Conservation (phyloP, 1,284 basidiomycete genomes). For the Malassezia dermatis region DNA sequence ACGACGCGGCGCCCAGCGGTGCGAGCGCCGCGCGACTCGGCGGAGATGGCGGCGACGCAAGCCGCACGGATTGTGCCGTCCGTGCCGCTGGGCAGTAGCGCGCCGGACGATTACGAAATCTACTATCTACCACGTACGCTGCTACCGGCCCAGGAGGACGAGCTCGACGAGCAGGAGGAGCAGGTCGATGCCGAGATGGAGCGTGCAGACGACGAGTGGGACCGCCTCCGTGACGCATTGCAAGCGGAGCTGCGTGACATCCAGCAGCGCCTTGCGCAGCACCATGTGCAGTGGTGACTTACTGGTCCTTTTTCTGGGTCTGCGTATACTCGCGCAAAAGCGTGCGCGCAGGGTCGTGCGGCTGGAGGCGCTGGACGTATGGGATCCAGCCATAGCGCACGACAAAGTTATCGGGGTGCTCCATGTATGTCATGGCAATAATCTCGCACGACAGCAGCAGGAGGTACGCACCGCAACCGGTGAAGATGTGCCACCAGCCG, state of each 20-base stretch:
- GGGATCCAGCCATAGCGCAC: slow-evolving; percentile 16
- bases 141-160: slow-evolving; percentile 16
- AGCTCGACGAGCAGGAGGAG: slow-evolving; percentile 20
- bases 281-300: slow-evolving; percentile 8
- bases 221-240: slow-evolving; percentile 2
- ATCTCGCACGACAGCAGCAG: slow-evolving; percentile 45
- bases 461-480: slow-evolving; percentile 51
- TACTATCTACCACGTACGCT: slow-evolving; percentile 20
- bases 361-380: slow-evolving; percentile 19
- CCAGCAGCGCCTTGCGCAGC: slow-evolving; percentile 3
- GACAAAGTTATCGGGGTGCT: slow-evolving; percentile 24
- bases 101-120: slow-evolving; percentile 3
- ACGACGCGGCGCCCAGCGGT: neutral
- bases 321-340: slow-evolving; percentile 6
- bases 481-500: slow-evolving; percentile 53
- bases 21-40: neutral
- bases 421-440: slow-evolving; percentile 26
- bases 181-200: slow-evolving; percentile 13
- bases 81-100: neutral
- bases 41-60: neutral
- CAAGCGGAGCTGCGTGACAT: slow-evolving; percentile 4
- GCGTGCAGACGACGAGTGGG: slow-evolving; percentile 18
- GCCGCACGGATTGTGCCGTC: slow-evolving; percentile 2
- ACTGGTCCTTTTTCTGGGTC: neutral
- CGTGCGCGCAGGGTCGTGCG: slow-evolving; percentile 9